These are phyloP conservation scores for Euphrasia arctica DNA, from an alignment of 305 asterid species.

Conservation along the genomic window DNA sequence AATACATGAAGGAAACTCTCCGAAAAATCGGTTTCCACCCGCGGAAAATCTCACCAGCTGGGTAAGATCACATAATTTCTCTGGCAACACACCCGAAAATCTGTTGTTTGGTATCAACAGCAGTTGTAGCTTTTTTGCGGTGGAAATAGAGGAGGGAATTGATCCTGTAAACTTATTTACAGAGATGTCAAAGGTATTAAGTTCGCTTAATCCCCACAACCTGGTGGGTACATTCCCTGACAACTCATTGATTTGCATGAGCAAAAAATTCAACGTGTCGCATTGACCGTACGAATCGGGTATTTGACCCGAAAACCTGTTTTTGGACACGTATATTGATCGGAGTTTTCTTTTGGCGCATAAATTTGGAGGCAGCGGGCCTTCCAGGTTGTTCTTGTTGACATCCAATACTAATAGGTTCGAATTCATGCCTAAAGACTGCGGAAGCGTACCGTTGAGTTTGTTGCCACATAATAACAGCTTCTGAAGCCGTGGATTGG, in stretches of 20 bases:
- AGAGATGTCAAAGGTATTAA: conserved; percentile 39
- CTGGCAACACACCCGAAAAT: conserved; percentile 56
- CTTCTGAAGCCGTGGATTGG: conserved; percentile 30
- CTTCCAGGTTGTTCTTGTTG: conserved; percentile 59
- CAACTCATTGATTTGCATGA: conserved; percentile 47
- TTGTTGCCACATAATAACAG: conserved; percentile 64
- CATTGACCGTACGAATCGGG: conserved; percentile 77
- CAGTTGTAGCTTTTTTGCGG: conserved; percentile 37
- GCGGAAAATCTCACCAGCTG: conserved; percentile 46
- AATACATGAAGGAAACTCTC: conserved; percentile 62
- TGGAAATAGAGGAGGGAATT: conserved; percentile 45
- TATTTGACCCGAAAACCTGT: conserved; percentile 60
- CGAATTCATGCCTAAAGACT: conserved; percentile 54
- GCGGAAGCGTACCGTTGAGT: conserved; percentile 59
- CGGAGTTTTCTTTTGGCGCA: conserved; percentile 50
- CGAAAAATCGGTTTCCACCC: conserved; percentile 56
- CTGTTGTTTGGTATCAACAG: conserved; percentile 51
- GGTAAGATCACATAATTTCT: conserved; percentile 44
- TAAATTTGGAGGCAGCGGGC: conserved; percentile 61
- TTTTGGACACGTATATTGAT: conserved; percentile 39
- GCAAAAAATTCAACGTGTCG: conserved; percentile 43
- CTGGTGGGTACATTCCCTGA: conserved; percentile 55
- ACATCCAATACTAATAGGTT: conserved; percentile 58
- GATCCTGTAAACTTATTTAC: conserved; percentile 58
- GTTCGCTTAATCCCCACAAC: conserved; percentile 55